Base-by-base conservation (phyloP, 2,329 filamentous ascomycete species). In the Blumeriella jaapii region DNA sequence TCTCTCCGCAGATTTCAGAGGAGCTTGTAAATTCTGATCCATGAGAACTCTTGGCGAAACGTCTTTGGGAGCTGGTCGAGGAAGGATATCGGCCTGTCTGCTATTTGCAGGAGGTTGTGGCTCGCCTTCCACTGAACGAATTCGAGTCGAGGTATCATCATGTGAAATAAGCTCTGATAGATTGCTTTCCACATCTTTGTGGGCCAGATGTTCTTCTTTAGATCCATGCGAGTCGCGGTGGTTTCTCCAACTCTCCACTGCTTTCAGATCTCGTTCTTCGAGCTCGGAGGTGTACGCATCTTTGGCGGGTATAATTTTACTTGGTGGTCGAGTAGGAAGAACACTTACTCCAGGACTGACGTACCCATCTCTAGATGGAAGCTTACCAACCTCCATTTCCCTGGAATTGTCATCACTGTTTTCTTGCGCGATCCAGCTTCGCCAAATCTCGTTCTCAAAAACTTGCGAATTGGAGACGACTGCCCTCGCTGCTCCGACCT, bases 381-480 rank as follows among this genome's bases (percentile, higher is more conserved):
- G 12, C 22, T 14, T 22, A 23, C 20, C 12, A n/a, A 11, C 4
- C 11, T 18, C 28, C 8, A 17, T n/a, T 29, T 9, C 10, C 26
- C 3, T 29, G 23, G 29, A 7, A 13, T 35, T 19, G 22, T 29
- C 29, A 7, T 38, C 34, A 8, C 39, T 36, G 6, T 28, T 28
- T 12, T 29, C 22, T 11, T 36, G 13, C 13, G 29, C 36, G 16
- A 51, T 38, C 54, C 51, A 55, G n/a, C 38, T 44, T 26, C 47
- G 38, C 54, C 54, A 55, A 25, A 44, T 38, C 5, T 53, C 41
- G 25, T 55, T 48, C 7, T 55, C 46, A 9, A 45, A 6, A n/a
- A 36, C 17, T 32, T 53, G 46, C 10, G 51, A 50, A 17, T 38
- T 41, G 10, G 44, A 38, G 7, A 51, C 31, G 3, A 39, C 32